Base-by-base conservation (phyloP, 345 rosid genomes). In the Populus nigra region DNA sequence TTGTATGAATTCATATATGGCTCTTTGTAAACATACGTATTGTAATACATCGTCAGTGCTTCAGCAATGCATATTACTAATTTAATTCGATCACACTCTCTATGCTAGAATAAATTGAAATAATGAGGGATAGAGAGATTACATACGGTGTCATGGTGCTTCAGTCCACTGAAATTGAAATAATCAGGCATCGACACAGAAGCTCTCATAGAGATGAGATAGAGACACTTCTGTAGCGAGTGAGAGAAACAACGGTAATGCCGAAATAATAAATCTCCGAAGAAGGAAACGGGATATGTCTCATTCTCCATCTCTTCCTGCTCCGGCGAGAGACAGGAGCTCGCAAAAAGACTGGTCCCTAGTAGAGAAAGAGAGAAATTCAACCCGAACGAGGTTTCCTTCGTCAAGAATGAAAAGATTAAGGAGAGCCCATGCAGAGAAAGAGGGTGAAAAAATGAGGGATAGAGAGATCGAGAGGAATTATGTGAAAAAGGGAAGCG, bases 351-450 rank as follows among this genome's bases (percentile, higher is more conserved):
- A 67, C 41, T 5, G 50, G 20, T 65, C 79, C 50, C 76, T 76
- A 7, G 8, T 31, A 2, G 55, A 18, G 23, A 78, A 66, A 27
- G 85, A 74, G 62, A 71, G 57, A 71, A 78, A 27, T 23, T 25
- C 49, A 7, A 80, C 67, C 31, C 86, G 71, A 57, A 84, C 90
- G 20, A 82, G 80, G 68, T 95, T 97, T 76, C 96, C 94, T 76
- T 92, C 98, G 70, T 97, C 92, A 0, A 86, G 85, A 39, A 87
- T 92, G 3, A 91, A 88, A 83, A 87, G 91, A 63, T 49, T 93
- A 80, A 87, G 85, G 81, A 87, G 87, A 82, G 86, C 85, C 41
- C 86, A 85, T 78, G 85, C 79, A 47, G 97, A 88, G 71, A 87
- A 82, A 63, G 91, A 84, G 57, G 79, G 49, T 72, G 90, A 86